phyloP scores from a whole-genome alignment of 2,329 filamentous ascomycete genomes.

The Fusarium acutatum region DNA sequence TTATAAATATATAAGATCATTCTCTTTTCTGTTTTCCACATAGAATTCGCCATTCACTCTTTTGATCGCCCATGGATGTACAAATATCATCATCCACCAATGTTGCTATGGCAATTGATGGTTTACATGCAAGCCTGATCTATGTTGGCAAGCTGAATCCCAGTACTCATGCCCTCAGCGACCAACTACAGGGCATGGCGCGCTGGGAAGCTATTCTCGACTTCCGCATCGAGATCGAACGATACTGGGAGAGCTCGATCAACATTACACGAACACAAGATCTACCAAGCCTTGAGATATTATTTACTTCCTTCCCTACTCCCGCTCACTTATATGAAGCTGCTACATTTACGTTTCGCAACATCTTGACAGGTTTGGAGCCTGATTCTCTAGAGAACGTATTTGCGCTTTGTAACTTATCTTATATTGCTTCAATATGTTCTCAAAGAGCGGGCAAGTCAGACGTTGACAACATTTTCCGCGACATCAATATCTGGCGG shows the following conservation, averaged over 20 bases:
- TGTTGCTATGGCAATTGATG: not conserved
- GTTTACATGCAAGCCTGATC: not conserved
- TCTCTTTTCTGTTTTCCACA: too few species aligned
- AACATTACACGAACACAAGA: fast-evolving
- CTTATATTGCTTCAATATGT: fast-evolving
- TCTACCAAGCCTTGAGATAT: fast-evolving
- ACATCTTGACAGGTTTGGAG: not conserved
- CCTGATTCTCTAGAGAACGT: not conserved
- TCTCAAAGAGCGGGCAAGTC: fast-evolving
- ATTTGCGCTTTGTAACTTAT: not conserved
- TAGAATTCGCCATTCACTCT: too few species aligned
- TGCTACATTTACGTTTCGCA: not conserved
- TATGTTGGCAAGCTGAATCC: too few species aligned
- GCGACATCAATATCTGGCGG: not conserved
- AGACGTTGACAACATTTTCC: not conserved
- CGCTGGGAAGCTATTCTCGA: fast-evolving
- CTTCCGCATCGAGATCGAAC: not conserved
- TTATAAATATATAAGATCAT: too few species aligned
- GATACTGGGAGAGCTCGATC: fast-evolving
- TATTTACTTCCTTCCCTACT: not conserved
- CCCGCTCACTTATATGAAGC: not conserved
- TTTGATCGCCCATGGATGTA: too few species aligned
- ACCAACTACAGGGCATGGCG: not conserved
- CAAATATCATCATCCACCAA: not conserved
- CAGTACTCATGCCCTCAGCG: not conserved